These are phyloP conservation scores for Beta macrorhiza DNA, from an alignment of 179 eudicot species.

Conservation along the genomic window DNA sequence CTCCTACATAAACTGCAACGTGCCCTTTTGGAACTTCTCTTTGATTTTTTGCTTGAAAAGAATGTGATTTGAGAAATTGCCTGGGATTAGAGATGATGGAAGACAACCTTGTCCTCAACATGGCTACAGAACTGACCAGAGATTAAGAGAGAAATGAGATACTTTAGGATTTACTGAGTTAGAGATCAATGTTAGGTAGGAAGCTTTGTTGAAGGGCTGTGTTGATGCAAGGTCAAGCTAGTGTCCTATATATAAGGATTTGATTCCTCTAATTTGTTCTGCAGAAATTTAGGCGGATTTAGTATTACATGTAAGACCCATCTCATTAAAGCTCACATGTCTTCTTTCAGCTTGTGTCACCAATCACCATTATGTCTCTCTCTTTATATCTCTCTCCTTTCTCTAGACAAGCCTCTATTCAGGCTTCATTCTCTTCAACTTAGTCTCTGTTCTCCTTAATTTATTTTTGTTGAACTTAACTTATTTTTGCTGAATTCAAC, in stretches of 20 bases:
- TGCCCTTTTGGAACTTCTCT: conserved; percentile 51
- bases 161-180: no score
- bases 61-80: conserved; percentile 44
- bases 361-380: not conserved
- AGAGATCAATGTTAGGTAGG: not conserved
- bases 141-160: not conserved
- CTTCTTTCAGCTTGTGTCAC: conserved; percentile 27
- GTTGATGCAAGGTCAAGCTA: not conserved
- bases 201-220: conserved; percentile 3
- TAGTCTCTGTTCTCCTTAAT: no score
- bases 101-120: conserved; percentile 23
- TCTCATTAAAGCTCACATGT: conserved; percentile 37
- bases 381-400: not conserved
- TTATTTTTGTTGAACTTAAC: no score
- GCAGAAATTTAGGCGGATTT: not conserved
- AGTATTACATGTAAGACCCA: conserved; percentile 13
- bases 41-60: conserved; percentile 37
- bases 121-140: conserved; percentile 1
- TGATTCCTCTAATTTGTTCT: not conserved
- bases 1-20: conserved; percentile 60
- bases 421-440: no score
- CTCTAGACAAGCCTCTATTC: no score
- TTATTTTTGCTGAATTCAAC: no score
- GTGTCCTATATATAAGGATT: conserved; percentile 20
- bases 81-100: conserved; percentile 36